These are phyloP conservation scores for Colletotrichum tamarilloi DNA, from an alignment of 2,329 filamentous ascomycete species.

Conservation along the genomic window DNA sequence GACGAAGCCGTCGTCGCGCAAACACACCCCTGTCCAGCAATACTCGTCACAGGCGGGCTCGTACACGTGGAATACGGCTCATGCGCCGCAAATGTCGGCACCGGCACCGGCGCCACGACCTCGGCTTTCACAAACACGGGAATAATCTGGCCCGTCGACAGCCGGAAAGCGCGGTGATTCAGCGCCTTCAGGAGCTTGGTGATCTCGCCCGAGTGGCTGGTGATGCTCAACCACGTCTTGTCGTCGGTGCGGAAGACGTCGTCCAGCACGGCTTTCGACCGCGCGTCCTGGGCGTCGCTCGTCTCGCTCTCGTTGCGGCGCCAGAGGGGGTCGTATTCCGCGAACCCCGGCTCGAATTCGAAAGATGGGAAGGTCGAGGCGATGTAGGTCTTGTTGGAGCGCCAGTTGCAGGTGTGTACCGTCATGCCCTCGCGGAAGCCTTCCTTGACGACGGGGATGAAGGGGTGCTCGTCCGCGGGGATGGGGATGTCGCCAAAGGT, in stretches of 20 bases:
- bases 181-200: slow-evolving; percentile 63
- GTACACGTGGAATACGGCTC: slow-evolving; percentile 55
- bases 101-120: slow-evolving; percentile 46
- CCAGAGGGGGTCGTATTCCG: slow-evolving; percentile 64
- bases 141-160: slow-evolving; percentile 76
- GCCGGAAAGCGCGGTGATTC: slow-evolving; percentile 68
- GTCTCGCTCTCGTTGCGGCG: slow-evolving; percentile 55
- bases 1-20: slow-evolving; percentile 47
- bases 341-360: slow-evolving; percentile 70
- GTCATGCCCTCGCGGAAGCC: slow-evolving; percentile 73
- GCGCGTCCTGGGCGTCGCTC: slow-evolving; percentile 57
- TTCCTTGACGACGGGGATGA: slow-evolving; percentile 72
- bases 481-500: slow-evolving; percentile 68
- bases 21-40: slow-evolving; percentile 53
- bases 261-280: slow-evolving; percentile 63
- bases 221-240: slow-evolving; percentile 68
- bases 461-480: slow-evolving; percentile 59
- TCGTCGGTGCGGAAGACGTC: slow-evolving; percentile 66
- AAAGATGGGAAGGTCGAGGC: slow-evolving; percentile 62
- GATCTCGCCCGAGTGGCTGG: slow-evolving; percentile 70
- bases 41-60: slow-evolving; percentile 56
- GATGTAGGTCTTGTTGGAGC: slow-evolving; percentile 66
- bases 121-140: slow-evolving; percentile 74
- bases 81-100: slow-evolving; percentile 49
- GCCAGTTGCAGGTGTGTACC: slow-evolving; percentile 75